phyloP scores from a whole-genome alignment of 2,329 filamentous ascomycete species.

The Colletotrichum sp. region DNA sequence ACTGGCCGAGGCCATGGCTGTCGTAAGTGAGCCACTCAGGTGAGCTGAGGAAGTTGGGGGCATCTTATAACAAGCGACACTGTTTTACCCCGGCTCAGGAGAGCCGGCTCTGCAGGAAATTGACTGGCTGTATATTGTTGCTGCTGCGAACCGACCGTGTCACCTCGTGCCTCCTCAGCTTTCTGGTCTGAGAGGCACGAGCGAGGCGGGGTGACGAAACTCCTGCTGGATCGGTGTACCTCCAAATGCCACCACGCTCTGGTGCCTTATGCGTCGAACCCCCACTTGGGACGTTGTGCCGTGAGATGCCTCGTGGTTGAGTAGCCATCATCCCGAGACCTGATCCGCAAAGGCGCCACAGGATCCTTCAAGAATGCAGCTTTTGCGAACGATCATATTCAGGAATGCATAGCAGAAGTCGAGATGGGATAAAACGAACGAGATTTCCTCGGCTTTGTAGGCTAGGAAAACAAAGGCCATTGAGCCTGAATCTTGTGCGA shows the following conservation, averaged over 20 bases:
- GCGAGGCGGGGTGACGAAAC: not conserved
- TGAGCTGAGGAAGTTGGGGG: not conserved
- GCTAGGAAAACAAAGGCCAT: not conserved
- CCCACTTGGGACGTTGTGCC: not conserved
- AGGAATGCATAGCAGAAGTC: not conserved
- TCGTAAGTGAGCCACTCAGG: constrained; percentile 17
- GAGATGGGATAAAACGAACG: not conserved
- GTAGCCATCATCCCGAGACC: not conserved
- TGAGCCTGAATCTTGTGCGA: not conserved
- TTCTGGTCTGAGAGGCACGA: not conserved
- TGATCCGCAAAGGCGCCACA: not conserved
- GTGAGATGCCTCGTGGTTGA: constrained; percentile 14
- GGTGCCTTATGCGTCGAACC: not conserved
- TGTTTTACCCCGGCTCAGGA: not conserved
- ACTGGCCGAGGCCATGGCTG: not conserved
- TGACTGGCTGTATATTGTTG: not conserved
- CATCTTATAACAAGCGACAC: constrained; percentile 1
- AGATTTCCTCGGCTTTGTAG: not conserved
- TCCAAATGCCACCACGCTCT: not conserved
- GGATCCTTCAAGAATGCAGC: not conserved
- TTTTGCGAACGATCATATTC: not conserved
- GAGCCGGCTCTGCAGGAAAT: not conserved
- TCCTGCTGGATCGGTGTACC: constrained; percentile 12
- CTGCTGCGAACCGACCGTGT: constrained; percentile 4
- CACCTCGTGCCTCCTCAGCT: not conserved